These are phyloP conservation scores for Plasmodiophora brassicae DNA, from an alignment of 208 protist genomes.

Conservation along the genomic window DNA sequence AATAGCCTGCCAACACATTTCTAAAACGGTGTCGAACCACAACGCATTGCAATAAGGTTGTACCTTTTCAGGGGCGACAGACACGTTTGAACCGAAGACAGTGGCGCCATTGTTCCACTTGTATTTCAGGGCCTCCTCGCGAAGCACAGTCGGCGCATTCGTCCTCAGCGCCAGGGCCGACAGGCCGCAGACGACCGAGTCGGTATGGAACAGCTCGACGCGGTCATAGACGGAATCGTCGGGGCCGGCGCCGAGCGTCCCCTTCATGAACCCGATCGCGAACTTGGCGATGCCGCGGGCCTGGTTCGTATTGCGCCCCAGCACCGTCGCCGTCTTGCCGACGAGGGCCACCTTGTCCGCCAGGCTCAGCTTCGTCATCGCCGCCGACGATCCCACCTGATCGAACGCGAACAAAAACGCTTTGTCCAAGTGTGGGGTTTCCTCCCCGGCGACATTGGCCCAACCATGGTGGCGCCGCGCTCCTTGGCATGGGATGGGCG, in stretches of 20 bases:
- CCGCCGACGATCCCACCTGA: too few species aligned
- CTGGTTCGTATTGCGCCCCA: slow-evolving; percentile 1
- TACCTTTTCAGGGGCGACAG: slow-evolving; percentile 31
- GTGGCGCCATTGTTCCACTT: slow-evolving; percentile 12
- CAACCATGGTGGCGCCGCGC: too few species aligned
- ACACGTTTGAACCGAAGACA: slow-evolving; percentile 36
- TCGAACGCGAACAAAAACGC: too few species aligned
- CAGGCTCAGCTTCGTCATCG: too few species aligned
- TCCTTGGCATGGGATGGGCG: too few species aligned
- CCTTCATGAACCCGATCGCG: neutral
- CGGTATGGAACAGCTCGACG: slow-evolving; percentile 36
- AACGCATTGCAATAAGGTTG: neutral
- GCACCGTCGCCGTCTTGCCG: neutral
- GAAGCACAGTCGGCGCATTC: slow-evolving; percentile 38
- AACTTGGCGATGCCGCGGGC: slow-evolving; percentile 20
- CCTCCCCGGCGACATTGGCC: too few species aligned
- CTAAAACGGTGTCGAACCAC: neutral
- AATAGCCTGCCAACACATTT: slow-evolving; percentile 2
- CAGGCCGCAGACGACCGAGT: slow-evolving; percentile 39
- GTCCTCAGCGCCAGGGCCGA: slow-evolving; percentile 31
- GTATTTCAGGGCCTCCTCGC: slow-evolving; percentile 36
- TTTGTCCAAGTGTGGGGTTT: too few species aligned
- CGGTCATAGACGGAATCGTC: neutral
- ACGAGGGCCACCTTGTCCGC: neutral
- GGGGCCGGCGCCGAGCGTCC: slow-evolving; percentile 5